These are phyloP conservation scores for Blastocystis hominis DNA, from an alignment of 352 stramenopile genomes.

Conservation along the genomic window DNA sequence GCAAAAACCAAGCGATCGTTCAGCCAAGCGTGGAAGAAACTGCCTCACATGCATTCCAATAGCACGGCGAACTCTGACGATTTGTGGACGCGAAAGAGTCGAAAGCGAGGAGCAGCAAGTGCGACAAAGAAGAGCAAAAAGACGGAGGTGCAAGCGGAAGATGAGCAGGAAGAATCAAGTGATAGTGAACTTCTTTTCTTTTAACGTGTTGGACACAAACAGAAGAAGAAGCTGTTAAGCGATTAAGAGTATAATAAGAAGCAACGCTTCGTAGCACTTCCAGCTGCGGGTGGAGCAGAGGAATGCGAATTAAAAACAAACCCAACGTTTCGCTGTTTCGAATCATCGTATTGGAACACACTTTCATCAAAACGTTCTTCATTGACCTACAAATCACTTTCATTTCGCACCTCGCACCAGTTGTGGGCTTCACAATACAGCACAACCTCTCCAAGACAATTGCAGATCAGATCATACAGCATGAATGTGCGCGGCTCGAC, in stretches of 20 bases:
- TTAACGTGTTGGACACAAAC: not conserved
- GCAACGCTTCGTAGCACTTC: constrained; percentile 1
- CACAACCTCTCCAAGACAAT: not conserved
- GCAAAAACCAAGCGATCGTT: not conserved
- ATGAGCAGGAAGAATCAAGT: not conserved
- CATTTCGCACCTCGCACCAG: not conserved
- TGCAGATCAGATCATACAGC: not conserved
- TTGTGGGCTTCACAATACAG: not conserved
- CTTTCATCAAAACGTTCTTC: not conserved
- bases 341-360: not conserved
- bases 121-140: not conserved
- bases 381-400: not conserved
- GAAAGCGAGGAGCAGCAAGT: not conserved
- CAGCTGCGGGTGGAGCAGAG: not conserved
- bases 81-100: not conserved
- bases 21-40: not conserved
- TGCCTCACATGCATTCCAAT: not conserved
- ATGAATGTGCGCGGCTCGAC: not conserved
- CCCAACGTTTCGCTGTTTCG: not conserved
- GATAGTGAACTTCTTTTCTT: not conserved
- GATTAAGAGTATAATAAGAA: not conserved
- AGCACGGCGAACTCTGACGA: not conserved
- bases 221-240: not conserved
- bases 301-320: not conserved
- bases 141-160: not conserved